Conservation (phyloP, 495 filamentous ascomycete genomes). For the Talaromyces stipitatus region DNA sequence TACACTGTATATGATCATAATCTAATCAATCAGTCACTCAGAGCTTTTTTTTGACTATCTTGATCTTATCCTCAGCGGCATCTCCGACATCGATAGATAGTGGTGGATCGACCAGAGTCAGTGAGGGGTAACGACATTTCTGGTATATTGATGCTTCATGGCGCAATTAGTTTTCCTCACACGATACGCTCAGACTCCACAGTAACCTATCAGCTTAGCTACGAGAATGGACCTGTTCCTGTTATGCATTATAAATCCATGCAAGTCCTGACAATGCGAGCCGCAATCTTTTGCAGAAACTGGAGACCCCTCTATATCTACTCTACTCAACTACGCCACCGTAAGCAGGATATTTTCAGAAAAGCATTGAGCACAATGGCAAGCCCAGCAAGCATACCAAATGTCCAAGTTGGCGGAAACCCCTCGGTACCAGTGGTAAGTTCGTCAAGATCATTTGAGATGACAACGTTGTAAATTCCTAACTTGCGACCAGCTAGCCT, state of each 20-base stretch:
- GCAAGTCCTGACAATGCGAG: not conserved
- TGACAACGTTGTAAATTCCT: not conserved
- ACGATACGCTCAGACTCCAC: not conserved
- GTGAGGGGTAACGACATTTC: not conserved
- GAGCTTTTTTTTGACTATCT: too few relatives aligned
- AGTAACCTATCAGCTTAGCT: not conserved
- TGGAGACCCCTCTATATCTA: not conserved
- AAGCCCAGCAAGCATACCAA: not conserved
- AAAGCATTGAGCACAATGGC: not conserved
- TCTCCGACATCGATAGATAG: too few relatives aligned
- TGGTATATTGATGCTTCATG: not conserved
- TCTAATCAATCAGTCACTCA: too few relatives aligned
- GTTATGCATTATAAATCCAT: not conserved
- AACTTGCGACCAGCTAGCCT: slow-evolving; percentile 6
- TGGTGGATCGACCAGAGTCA: not conserved
- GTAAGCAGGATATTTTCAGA: not conserved
- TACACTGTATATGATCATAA: not conserved
- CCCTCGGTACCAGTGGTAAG: not conserved
- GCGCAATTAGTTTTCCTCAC: not conserved
- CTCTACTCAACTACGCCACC: not conserved
- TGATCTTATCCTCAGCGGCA: too few relatives aligned
- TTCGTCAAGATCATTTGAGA: not conserved
- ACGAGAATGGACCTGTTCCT: not conserved
- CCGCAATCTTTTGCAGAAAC: not conserved
- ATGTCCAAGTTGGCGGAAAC: not conserved